These are phyloP conservation scores for Lachancea dasiensis DNA, from an alignment of 805 yeast species.

Conservation along the genomic window DNA sequence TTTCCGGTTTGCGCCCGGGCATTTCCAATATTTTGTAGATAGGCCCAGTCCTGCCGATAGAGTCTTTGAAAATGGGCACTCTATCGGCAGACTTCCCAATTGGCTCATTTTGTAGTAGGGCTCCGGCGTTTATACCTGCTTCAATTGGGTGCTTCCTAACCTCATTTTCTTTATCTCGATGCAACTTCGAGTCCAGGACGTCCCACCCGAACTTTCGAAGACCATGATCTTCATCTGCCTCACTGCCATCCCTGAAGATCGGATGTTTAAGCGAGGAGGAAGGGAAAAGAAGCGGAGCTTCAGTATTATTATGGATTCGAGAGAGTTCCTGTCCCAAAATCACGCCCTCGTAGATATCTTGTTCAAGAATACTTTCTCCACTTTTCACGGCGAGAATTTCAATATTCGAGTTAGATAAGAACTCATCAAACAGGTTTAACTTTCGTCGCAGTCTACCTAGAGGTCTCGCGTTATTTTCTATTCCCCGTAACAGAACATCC, in stretches of 20 bases:
- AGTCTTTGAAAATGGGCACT: conserved; percentile 38
- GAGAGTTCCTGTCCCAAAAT: conserved; percentile 3
- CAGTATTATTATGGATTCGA: conserved; percentile 1
- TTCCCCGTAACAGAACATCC: conserved; percentile 21
- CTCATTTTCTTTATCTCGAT: conserved; percentile 59
- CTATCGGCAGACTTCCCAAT: conserved; percentile 18
- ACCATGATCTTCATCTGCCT: not conserved
- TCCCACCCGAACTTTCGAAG: conserved; percentile 37
- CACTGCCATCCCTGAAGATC: conserved; percentile 5
- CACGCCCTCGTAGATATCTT: not conserved
- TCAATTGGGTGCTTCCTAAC: conserved; percentile 52
- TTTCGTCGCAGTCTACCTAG: conserved; percentile 34
- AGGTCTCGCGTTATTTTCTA: conserved; percentile 63
- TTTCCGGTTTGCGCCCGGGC: conserved; percentile 58
- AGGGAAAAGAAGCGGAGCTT: not conserved
- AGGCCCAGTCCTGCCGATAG: conserved; percentile 31
- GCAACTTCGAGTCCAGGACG: conserved; percentile 42
- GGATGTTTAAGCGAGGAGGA: conserved; percentile 3
- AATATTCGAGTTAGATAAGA: conserved; percentile 13
- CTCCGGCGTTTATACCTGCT: conserved; percentile 42
- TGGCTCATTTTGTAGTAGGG: conserved; percentile 37
- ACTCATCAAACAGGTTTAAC: conserved; percentile 12
- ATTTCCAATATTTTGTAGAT: conserved; percentile 45
- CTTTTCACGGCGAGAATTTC: conserved; percentile 2
- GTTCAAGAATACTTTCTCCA: conserved; percentile 6